A percentile compares a stretch with the other conserved stretches of the same genome.
These are phyloP conservation scores for Cytospora piceae DNA, from an alignment of 2,329 filamentous ascomycete genomes.

Conservation along the genomic window DNA sequence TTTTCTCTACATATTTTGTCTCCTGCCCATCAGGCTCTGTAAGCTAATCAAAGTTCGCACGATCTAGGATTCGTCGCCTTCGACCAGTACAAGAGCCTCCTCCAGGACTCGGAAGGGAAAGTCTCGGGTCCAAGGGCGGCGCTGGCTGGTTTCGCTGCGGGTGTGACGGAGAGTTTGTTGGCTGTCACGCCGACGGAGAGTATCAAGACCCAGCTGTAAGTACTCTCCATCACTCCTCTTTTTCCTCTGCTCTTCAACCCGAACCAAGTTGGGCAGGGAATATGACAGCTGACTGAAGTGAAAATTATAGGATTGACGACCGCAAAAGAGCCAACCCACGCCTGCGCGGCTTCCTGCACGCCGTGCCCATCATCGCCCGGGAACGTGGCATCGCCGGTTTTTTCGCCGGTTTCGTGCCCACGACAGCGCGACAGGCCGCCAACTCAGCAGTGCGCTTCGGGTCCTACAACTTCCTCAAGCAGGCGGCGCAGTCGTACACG, in stretches of 20 bases:
- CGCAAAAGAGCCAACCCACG: slow-evolving; percentile 83
- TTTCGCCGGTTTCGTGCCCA: slow-evolving; percentile 96
- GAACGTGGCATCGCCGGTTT: slow-evolving; percentile 90
- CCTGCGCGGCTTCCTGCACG: slow-evolving; percentile 90
- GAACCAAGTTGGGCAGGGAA: neutral
- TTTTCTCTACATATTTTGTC: neutral
- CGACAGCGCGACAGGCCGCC: slow-evolving; percentile 90
- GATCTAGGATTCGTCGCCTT: slow-evolving; percentile 84
- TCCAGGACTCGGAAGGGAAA: slow-evolving; percentile 83
- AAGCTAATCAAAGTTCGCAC: neutral
- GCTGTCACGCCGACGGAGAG: slow-evolving; percentile 97
- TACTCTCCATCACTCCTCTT: neutral
- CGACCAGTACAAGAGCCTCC: slow-evolving; percentile 85
- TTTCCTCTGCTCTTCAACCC: neutral
- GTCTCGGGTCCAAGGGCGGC: slow-evolving; percentile 90
- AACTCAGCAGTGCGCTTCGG: slow-evolving; percentile 93
- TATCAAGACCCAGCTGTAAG: slow-evolving; percentile 91
- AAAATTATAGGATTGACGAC: slow-evolving; percentile 80
- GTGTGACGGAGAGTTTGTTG: slow-evolving; percentile 88
- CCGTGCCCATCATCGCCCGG: slow-evolving; percentile 80
- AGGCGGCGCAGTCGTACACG: slow-evolving; percentile 88
- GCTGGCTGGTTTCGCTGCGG: slow-evolving; percentile 90
- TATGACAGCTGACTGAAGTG: neutral
- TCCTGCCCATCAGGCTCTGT: neutral
- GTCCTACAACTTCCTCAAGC: slow-evolving; percentile 86